Evolutionary conservation across 306 rosid species (phyloP), one percentile per base, ranked within the genome.

Genomic region (Quercus suber): DNA sequence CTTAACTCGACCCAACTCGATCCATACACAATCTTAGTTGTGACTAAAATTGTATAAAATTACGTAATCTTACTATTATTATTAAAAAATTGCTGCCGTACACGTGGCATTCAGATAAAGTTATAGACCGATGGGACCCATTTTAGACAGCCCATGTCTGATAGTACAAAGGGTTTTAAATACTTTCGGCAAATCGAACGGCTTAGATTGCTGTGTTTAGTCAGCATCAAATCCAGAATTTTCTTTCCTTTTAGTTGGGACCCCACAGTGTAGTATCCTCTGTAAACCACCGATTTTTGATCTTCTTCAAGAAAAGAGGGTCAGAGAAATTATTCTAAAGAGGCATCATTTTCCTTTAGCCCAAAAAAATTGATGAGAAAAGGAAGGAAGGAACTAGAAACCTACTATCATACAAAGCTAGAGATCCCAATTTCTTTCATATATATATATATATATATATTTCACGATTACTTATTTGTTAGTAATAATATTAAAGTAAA

Each of bases 381-480:
- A 37, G n/a, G n/a, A n/a, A n/a, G n/a, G 74, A 80, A n/a, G 51
- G 60, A 80, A 31, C 75, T 67, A 55, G 75, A 64, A 65, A 20
- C n/a, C 71, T 41, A 2, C 3, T 5, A n/a, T 9, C 8, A 57
- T 37, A 27, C 11, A 28, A 7, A 63, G 45, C 11, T 37, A 37
- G 11, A 7, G 11, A 8, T 37, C 45, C 45, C 45, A 37, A 37
- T 37, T 37, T 37, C 11, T 8, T 37, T 37, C 2, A 6, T 6
- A 37, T 6, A 6, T 33, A 33, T 35, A 5, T 33, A 5, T 33
- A 33, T 35, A 35, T 35, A 35, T 7, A 37, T 37, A 2, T 37
- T 0, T 37, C 45, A 37, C 45, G 0, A 8, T 37, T 37, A 37
- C 11, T 37, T 37, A 37, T 37, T 37, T 37, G 45, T 37, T 37